Evolutionary conservation across 768 basidiomycete species (phyloP).

Genomic region (Leucosporidium yakuticum): DNA sequence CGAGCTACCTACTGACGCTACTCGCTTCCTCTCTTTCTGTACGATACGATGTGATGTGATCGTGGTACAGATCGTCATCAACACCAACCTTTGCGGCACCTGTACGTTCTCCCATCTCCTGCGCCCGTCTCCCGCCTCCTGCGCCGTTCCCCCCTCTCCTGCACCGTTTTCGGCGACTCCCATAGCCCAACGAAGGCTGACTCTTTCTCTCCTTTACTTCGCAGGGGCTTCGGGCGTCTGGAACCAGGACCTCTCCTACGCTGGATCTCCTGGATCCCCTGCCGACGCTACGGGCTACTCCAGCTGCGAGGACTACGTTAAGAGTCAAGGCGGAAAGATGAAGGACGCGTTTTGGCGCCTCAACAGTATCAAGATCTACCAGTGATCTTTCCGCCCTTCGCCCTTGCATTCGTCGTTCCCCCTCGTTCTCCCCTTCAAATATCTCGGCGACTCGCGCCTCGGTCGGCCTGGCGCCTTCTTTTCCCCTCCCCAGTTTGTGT

Average conservation of each 20-base stretch:
- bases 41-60: not conserved
- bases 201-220: not conserved
- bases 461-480: no score
- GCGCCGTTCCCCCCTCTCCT: no score
- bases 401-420: no score
- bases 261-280: not conserved
- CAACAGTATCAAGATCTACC: constrained; percentile 1
- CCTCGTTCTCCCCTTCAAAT: no score
- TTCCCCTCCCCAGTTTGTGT: no score
- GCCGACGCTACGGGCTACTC: not conserved
- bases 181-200: no score
- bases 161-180: no score
- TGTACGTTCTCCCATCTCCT: not conserved
- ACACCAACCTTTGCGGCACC: not conserved
- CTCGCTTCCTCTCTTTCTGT: no score
- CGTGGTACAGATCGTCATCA: constrained; percentile 13
- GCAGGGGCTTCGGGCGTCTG: not conserved
- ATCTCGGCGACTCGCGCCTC: no score
- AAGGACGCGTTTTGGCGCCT: not conserved
- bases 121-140: no score
- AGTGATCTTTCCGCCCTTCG: no score
- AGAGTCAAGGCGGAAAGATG: not conserved
- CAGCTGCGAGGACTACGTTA: not conserved
- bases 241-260: constrained; percentile 4
- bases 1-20: no score